Conservation (phyloP, 1,139 yeast genomes). For the Blastobotrys illinoisensis region DNA sequence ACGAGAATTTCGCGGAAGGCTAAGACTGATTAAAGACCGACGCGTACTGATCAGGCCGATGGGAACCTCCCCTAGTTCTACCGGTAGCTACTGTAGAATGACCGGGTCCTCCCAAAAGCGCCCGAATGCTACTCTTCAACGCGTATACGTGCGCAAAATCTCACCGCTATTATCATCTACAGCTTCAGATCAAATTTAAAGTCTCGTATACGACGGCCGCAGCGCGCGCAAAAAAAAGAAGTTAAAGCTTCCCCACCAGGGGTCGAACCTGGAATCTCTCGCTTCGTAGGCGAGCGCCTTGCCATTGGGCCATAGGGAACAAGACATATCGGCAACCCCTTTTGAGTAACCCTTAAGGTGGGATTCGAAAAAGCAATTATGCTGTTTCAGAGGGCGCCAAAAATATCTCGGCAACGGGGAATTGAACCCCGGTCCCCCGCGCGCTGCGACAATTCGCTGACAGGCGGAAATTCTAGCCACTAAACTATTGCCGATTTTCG, state of each 20-base stretch:
- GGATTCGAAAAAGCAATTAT: not conserved
- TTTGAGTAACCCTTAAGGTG: not conserved
- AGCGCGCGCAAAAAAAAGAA: not conserved
- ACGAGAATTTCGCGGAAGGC: no score
- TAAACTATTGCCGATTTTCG: not conserved
- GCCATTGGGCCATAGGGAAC: not conserved
- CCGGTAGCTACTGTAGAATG: no score
- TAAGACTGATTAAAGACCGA: no score
- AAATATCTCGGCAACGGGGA: not conserved
- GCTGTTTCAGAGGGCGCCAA: not conserved
- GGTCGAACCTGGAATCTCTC: not conserved
- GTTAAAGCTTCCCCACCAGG: not conserved
- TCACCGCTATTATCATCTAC: no score
- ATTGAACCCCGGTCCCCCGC: constrained; percentile 1
- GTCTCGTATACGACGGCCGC: no score
- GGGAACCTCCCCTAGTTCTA: no score
- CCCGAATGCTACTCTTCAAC: no score
- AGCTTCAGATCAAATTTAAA: no score
- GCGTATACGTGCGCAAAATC: no score
- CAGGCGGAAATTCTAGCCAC: not conserved
- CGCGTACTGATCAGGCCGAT: no score
- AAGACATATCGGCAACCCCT: not conserved
- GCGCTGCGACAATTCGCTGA: not conserved
- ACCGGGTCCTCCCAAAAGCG: no score
- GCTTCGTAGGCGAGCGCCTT: constrained; percentile 1